A percentile compares a stretch with the other conserved stretches of the same genome.
Conservation (phyloP, 2,329 filamentous ascomycete genomes). For the Cladobotryum mycophilum region DNA sequence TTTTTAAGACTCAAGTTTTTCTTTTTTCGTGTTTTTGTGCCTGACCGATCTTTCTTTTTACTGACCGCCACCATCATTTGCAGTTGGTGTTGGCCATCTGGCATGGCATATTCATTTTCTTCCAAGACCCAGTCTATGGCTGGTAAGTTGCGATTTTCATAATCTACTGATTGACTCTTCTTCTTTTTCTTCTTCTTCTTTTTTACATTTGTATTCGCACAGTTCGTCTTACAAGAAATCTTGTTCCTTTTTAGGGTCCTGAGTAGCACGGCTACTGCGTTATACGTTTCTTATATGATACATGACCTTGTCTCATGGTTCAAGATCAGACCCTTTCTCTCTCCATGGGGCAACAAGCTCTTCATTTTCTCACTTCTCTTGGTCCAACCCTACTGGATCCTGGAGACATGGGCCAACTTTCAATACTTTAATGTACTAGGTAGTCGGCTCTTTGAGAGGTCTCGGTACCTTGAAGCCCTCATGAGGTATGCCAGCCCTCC, state of each 20-base stretch:
- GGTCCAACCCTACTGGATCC: conserved; percentile 14
- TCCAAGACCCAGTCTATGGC: conserved; percentile 4
- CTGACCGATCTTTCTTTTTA: not conserved
- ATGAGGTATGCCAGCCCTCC: not conserved
- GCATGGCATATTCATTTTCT: conserved; percentile 14
- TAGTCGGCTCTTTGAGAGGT: conserved; percentile 4
- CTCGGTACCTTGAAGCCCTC: conserved; percentile 11
- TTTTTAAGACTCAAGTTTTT: not conserved
- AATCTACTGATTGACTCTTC: not conserved
- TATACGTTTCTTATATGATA: conserved; percentile 14
- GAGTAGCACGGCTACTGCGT: conserved; percentile 8
- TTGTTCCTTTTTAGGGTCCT: conserved; percentile 2
- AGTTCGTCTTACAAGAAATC: not conserved
- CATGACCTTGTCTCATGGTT: conserved; percentile 14
- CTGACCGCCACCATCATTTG: not conserved
- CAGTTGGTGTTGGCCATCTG: conserved; percentile 9
- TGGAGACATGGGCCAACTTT: conserved; percentile 14
- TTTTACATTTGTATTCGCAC: not conserved
- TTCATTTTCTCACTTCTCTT: conserved; percentile 11
- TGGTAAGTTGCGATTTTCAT: conserved; percentile 4
- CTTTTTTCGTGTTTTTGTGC: not conserved
- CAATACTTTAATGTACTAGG: conserved; percentile 13
- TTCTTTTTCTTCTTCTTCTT: too few relatives aligned
- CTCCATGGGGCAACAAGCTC: conserved; percentile 10
- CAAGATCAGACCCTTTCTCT: conserved; percentile 15